Percentiles rank a stretch among this genome's conserved stretches.
Conservation (phyloP, 805 yeast genomes). For the Candida pseudofarinosa region DNA sequence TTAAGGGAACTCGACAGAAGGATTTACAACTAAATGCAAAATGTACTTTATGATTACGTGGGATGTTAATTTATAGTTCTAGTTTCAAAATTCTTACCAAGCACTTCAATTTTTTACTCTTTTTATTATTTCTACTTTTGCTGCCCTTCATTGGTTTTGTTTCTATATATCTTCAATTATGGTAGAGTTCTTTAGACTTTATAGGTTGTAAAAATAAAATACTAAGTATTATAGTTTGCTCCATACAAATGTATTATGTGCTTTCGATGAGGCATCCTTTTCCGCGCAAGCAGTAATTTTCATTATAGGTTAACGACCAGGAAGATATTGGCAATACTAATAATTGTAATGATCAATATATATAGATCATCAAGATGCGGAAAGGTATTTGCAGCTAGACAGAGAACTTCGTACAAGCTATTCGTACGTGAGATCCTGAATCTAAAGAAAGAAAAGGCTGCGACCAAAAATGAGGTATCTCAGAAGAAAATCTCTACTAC, state of each 20-base stretch:
- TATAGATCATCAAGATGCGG: background rate
- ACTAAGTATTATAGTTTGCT: background rate
- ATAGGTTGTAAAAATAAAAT: background rate
- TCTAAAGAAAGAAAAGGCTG: background rate
- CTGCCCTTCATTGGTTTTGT: too few relatives aligned
- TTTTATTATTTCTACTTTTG: background rate
- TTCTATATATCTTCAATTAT: too few relatives aligned
- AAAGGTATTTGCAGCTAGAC: background rate
- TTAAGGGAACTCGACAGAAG: slow-evolving; percentile 76
- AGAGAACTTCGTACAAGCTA: background rate
- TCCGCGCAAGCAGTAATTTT: too few relatives aligned
- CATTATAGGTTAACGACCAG: too few relatives aligned
- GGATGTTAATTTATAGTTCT: background rate
- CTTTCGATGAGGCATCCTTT: background rate
- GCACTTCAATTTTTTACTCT: too few relatives aligned
- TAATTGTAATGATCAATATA: background rate
- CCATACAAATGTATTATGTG: background rate
- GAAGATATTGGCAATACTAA: too few relatives aligned
- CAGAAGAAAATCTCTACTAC: slow-evolving; percentile 4
- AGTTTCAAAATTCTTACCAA: too few relatives aligned
- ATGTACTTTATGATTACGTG: background rate
- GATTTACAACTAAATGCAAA: slow-evolving; percentile 40
- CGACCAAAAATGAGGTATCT: background rate
- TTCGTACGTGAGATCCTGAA: background rate
- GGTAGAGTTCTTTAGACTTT: too few relatives aligned